Evolutionary conservation across 352 stramenopile genomes (phyloP).

Genomic region (Phytophthora brassicae): DNA sequence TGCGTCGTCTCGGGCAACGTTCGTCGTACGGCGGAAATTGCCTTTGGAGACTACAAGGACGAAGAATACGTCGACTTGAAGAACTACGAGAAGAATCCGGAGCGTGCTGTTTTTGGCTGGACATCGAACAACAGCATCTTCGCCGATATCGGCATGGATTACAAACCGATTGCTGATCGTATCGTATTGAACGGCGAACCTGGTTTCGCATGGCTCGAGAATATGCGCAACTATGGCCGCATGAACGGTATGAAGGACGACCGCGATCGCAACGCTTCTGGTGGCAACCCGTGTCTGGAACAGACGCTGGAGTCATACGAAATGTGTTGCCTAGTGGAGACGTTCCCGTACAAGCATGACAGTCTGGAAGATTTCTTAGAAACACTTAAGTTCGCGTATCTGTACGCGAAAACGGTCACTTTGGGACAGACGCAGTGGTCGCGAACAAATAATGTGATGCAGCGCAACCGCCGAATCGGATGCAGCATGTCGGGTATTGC

Average conservation of each 20-base stretch:
- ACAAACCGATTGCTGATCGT: conserved; percentile 81
- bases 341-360: conserved; percentile 88
- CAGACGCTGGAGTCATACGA: conserved; percentile 93
- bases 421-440: conserved; percentile 91
- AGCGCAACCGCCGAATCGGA: conserved; percentile 91
- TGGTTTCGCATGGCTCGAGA: conserved; percentile 94
- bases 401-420: conserved; percentile 96
- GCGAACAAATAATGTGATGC: conserved; percentile 91
- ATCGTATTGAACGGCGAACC: conserved; percentile 90
- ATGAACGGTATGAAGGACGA: conserved; percentile 88
- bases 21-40: conserved; percentile 92
- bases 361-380: conserved; percentile 86
- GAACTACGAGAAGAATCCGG: conserved; percentile 89
- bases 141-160: conserved; percentile 92
- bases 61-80: conserved; percentile 92
- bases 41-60: conserved; percentile 88
- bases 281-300: conserved; percentile 93
- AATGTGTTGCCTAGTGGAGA: conserved; percentile 95
- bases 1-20: conserved; percentile 94
- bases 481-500: conserved; percentile 93
- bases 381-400: conserved; percentile 86
- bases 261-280: conserved; percentile 77
- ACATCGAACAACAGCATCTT: conserved; percentile 96
- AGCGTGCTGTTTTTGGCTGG: conserved; percentile 89
- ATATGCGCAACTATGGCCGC: conserved; percentile 90